Percentiles rank a stretch among this genome's conserved stretches.
These are phyloP conservation scores for Yamadazyma kitorensis DNA, from an alignment of 805 yeast species.

Conservation along the genomic window DNA sequence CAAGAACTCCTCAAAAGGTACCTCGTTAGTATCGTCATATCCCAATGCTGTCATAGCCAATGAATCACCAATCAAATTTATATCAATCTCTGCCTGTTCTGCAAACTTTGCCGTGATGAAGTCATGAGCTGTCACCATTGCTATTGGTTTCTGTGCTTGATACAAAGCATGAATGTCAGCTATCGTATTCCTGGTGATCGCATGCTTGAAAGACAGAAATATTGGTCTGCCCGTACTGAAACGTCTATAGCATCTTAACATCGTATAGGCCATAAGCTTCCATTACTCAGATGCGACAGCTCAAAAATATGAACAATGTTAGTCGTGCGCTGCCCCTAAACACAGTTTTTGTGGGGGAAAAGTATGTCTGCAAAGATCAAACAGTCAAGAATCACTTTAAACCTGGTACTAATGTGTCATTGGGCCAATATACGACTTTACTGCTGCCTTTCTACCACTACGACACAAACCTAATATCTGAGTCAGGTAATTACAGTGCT, in stretches of 20 bases:
- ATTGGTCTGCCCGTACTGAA: conserved; percentile 1
- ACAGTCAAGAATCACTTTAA: no score
- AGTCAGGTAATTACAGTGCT: no score
- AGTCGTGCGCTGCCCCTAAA: no score
- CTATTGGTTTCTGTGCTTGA: conserved; percentile 24
- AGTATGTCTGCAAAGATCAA: no score
- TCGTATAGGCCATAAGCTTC: no score
- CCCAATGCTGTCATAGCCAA: conserved; percentile 91
- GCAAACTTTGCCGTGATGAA: conserved; percentile 73
- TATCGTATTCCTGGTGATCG: conserved; percentile 18
- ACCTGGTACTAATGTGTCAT: no score
- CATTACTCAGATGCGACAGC: no score
- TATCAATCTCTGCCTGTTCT: conserved; percentile 62
- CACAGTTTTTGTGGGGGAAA: no score
- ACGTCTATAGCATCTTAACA: not conserved
- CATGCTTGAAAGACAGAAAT: conserved; percentile 10
- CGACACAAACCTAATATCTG: no score
- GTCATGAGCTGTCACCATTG: conserved; percentile 83
- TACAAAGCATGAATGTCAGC: conserved; percentile 18
- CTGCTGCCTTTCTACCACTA: no score
- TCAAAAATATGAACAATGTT: no score
- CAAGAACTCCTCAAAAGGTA: conserved; percentile 75
- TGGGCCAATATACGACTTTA: no score
- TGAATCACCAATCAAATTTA: conserved; percentile 85
- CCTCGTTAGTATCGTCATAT: conserved; percentile 67